These are phyloP conservation scores for Lactifluus piperatus DNA, from an alignment of 768 basidiomycete genomes.

Conservation along the genomic window DNA sequence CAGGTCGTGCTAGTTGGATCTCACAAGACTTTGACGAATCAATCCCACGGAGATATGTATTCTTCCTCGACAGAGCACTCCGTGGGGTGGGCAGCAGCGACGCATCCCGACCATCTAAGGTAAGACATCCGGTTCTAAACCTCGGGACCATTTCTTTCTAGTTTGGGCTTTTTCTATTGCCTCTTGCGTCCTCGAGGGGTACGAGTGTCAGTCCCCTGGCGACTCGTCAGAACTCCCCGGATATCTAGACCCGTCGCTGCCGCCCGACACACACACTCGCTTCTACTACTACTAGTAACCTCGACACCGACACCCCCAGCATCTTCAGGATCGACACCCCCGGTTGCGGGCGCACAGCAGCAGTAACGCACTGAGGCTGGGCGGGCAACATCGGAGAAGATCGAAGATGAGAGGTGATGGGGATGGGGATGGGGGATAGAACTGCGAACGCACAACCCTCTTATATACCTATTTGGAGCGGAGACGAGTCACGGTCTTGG, in stretches of 20 bases:
- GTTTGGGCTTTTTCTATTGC: not conserved
- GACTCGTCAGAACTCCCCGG: slow-evolving; percentile 15
- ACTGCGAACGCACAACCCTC: not conserved
- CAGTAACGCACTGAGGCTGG: not conserved
- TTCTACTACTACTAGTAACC: not conserved
- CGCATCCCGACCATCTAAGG: slow-evolving; percentile 7
- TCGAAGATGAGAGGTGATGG: not conserved
- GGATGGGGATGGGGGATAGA: not conserved
- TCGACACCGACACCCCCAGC: not conserved
- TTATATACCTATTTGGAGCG: not conserved
- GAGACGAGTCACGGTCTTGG: too few species aligned
- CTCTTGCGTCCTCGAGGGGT: slow-evolving; percentile 13
- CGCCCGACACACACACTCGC: not conserved
- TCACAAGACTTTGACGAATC: not conserved
- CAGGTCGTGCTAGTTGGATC: not conserved
- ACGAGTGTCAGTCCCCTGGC: slow-evolving; percentile 12
- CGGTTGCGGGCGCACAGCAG: not conserved
- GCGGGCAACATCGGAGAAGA: not conserved
- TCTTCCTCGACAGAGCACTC: not conserved
- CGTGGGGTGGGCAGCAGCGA: slow-evolving; percentile 10
- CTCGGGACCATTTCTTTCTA: not conserved
- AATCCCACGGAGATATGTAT: slow-evolving; percentile 1
- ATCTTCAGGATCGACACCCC: not conserved
- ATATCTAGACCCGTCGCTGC: slow-evolving; percentile 9
- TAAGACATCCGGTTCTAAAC: slow-evolving; percentile 15